Evolutionary conservation across 139 green algal genomes (phyloP), one percentile per base, ranked within the genome.

Genomic region (Diplosphaera chodatii): DNA sequence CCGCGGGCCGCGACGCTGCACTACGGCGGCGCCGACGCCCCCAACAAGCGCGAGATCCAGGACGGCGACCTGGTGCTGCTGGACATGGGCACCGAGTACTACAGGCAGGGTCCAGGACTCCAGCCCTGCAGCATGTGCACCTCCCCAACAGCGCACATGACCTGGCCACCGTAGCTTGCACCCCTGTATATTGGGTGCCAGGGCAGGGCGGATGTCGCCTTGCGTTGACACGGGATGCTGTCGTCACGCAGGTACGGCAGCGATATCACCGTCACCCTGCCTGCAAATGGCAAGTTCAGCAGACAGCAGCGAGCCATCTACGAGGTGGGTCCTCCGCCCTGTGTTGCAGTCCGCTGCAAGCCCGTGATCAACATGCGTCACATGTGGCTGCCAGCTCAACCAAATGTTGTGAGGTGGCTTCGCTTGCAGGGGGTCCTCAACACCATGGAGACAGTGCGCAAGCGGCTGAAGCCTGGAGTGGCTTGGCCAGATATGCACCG

Each of bases 201-300:
- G n/a, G n/a, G n/a, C n/a, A n/a, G n/a, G n/a, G n/a, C n/a, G n/a
- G n/a, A n/a, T n/a, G n/a, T n/a, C n/a, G n/a, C n/a, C n/a, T n/a
- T n/a, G n/a, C 37, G 6, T 10, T 48, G 37, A 48, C 37, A 48
- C 37, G 6, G 37, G 37, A 20, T 48, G 37, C 37, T 48, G 37
- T 6, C 10, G 37, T 20, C 37, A 48, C 10, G 37, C 37, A 48
- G 71, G 32, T 79, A 74, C 37, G 65, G 40, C 30, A 66, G 69
- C 28, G 92, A 96, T 81, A 96, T 96, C 80, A 96, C 92, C 23
- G 88, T 80, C 74, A 89, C 83, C 27, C 94, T 87, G 77, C 92
- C 92, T 20, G 81, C 81, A 23, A 83, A 77, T 64, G 92, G 91
- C 68, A 86, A 79, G 34, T 97, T 97, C 83, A 89, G 80, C 0